phyloP scores from a whole-genome alignment of 805 yeast genomes.

The Naumovozyma dairenensis region DNA sequence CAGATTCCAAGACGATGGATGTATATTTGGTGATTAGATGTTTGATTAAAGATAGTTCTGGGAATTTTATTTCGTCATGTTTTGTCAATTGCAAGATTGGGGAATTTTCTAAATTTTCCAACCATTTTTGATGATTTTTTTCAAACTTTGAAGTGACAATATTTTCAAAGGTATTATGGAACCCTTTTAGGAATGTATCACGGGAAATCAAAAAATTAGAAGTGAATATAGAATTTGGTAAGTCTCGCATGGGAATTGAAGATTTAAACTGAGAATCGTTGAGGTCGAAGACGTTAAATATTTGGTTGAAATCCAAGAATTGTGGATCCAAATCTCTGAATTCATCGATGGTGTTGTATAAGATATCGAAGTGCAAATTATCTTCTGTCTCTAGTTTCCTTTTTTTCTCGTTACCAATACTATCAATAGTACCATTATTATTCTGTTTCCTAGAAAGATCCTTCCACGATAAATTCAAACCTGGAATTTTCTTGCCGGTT shows the following conservation, averaged over 20 bases:
- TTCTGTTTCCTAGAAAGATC: neutral
- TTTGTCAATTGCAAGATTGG: slow-evolving; percentile 1
- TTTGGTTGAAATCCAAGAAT: slow-evolving; percentile 17
- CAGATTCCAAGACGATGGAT: slow-evolving; percentile 14
- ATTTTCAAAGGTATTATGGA: slow-evolving; percentile 10
- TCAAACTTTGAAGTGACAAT: slow-evolving; percentile 10
- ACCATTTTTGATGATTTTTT: neutral
- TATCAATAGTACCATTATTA: neutral
- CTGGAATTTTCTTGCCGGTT: slow-evolving; percentile 18
- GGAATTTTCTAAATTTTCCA: neutral
- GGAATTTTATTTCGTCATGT: slow-evolving; percentile 13
- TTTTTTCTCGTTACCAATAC: neutral
- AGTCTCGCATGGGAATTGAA: slow-evolving; percentile 4
- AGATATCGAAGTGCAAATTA: neutral
- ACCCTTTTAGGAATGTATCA: slow-evolving; percentile 12
- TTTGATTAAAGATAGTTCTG: slow-evolving; percentile 12
- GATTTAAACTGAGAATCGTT: slow-evolving; percentile 10
- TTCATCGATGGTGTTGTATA: slow-evolving; percentile 9
- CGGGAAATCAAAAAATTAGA: slow-evolving; percentile 11
- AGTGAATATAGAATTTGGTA: slow-evolving; percentile 13
- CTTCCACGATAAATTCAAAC: slow-evolving; percentile 9
- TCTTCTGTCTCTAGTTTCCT: neutral
- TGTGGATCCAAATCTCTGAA: slow-evolving; percentile 24
- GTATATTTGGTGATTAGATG: slow-evolving; percentile 16
- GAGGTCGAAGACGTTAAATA: slow-evolving; percentile 15